phyloP scores from a whole-genome alignment of 352 stramenopile genomes.

The Pythium rhizo-oryzae region DNA sequence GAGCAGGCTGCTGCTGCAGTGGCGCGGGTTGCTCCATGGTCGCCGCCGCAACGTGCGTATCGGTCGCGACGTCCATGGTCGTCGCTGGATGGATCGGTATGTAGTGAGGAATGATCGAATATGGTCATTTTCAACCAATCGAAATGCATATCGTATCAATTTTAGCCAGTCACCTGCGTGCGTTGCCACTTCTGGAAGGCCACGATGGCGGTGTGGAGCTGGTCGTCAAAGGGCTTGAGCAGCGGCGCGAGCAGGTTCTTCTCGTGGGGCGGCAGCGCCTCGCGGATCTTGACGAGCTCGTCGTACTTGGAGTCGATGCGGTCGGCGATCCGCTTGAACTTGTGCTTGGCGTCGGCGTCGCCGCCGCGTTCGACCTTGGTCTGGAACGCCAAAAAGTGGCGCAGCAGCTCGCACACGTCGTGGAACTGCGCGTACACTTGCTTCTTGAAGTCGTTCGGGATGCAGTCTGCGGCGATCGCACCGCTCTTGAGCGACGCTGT shows the following conservation, averaged over 20 bases:
- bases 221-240: constrained; percentile 86
- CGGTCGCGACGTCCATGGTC: not conserved
- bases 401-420: constrained; percentile 80
- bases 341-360: constrained; percentile 60
- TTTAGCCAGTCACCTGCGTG: constrained; percentile 14
- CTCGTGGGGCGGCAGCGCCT: constrained; percentile 79
- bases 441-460: constrained; percentile 88
- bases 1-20: not conserved
- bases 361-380: constrained; percentile 58
- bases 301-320: constrained; percentile 90
- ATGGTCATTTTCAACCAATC: constrained; percentile 17
- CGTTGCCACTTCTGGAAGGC: constrained; percentile 39
- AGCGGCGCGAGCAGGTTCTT: constrained; percentile 82
- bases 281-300: constrained; percentile 80
- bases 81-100: not conserved
- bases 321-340: constrained; percentile 85
- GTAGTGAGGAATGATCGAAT: not conserved
- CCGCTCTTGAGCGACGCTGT: constrained; percentile 52
- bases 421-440: constrained; percentile 88
- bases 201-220: constrained; percentile 90
- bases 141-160: not conserved
- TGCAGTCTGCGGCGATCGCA: constrained; percentile 67
- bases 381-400: constrained; percentile 87
- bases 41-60: not conserved
- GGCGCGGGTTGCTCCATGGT: constrained; percentile 31